phyloP scores from a whole-genome alignment of 2,329 filamentous ascomycete genomes.

The Acephala macrosclerotiorum region DNA sequence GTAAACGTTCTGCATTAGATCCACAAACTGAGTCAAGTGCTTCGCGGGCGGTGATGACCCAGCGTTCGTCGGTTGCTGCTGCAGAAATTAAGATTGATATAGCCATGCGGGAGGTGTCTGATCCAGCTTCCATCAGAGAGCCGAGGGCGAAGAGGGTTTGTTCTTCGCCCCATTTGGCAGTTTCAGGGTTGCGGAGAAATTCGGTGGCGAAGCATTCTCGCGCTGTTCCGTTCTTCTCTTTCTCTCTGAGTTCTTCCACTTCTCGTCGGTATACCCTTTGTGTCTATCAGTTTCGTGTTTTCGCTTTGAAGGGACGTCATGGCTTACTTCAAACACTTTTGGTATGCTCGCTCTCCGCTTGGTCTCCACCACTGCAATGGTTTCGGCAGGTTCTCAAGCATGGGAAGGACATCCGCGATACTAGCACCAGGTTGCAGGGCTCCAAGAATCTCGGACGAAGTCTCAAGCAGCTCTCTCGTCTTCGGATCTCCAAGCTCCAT shows the following conservation, averaged over 20 bases:
- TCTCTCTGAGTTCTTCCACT: constrained; percentile 34
- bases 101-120: constrained; percentile 51
- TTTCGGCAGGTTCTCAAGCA: constrained; percentile 43
- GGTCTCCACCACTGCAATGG: constrained; percentile 43
- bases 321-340: constrained; percentile 31
- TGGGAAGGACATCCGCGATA: constrained; percentile 45
- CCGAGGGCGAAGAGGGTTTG: constrained; percentile 44
- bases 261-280: constrained; percentile 40
- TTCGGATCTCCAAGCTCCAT: constrained; percentile 34
- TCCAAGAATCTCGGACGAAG: constrained; percentile 37
- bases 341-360: constrained; percentile 37
- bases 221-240: constrained; percentile 39
- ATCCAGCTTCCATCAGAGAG: constrained; percentile 51
- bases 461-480: constrained; percentile 33
- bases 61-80: constrained; percentile 36
- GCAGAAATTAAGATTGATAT: constrained; percentile 44
- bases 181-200: constrained; percentile 41
- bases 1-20: constrained; percentile 46
- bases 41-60: constrained; percentile 45
- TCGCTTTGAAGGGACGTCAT: constrained; percentile 7
- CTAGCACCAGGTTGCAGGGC: constrained; percentile 42
- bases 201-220: constrained; percentile 43
- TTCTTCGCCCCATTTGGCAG: constrained; percentile 31
- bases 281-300: not conserved
- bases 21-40: constrained; percentile 54